A percentile compares a stretch with the other conserved stretches of the same genome.
Conservation (phyloP, 805 yeast genomes). For the Ascoidea asiatica region DNA sequence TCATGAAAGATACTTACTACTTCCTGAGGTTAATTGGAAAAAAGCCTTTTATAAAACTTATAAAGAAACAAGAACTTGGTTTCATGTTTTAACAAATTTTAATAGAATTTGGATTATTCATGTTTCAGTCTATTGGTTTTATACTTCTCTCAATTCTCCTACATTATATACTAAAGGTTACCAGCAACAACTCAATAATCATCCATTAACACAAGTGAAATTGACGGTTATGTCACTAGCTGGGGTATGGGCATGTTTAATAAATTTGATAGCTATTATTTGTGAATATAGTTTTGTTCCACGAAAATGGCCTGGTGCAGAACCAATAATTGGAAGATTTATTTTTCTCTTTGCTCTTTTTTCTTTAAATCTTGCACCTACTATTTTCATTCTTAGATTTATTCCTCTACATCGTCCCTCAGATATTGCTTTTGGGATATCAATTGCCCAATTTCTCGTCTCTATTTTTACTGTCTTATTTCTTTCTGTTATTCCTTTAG, state of each 20-base stretch:
- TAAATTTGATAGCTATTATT: constrained; percentile 41
- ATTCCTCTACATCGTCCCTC: constrained; percentile 21
- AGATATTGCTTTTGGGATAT: constrained; percentile 25
- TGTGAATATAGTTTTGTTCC: constrained; percentile 57
- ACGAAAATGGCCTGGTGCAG: constrained; percentile 60
- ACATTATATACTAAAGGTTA: constrained; percentile 51
- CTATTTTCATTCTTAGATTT: constrained; percentile 30
- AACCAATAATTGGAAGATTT: constrained; percentile 37
- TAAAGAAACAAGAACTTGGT: constrained; percentile 64
- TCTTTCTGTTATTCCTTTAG: constrained; percentile 50
- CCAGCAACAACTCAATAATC: constrained; percentile 36
- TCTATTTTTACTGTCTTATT: constrained; percentile 41
- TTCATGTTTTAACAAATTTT: constrained; percentile 59
- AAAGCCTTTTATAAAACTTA: constrained; percentile 64
- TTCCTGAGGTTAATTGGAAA: constrained; percentile 51
- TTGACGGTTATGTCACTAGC: constrained; percentile 52
- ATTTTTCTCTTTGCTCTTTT: constrained; percentile 28
- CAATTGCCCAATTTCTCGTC: constrained; percentile 42
- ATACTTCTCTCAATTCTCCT: constrained; percentile 54
- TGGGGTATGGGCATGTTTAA: constrained; percentile 45
- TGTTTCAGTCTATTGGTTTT: constrained; percentile 63
- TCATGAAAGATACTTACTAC: constrained; percentile 37
- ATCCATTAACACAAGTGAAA: constrained; percentile 43
- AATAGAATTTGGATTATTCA: constrained; percentile 75
- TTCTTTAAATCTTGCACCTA: constrained; percentile 33